These are phyloP conservation scores for Pythium aquatile DNA, from an alignment of 352 stramenopile genomes.

Conservation along the genomic window DNA sequence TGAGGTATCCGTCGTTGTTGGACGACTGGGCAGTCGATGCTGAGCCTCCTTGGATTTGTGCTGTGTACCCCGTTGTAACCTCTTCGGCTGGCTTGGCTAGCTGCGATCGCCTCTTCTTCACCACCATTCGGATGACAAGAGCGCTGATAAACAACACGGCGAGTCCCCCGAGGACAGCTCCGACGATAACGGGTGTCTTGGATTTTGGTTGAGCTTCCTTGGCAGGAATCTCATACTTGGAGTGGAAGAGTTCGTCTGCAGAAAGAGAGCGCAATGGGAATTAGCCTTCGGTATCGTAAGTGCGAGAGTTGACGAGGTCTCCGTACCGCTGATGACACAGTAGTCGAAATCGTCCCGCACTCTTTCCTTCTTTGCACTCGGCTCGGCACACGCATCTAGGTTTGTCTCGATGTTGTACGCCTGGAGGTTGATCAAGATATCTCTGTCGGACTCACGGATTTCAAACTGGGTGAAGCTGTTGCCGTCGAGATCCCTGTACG, in stretches of 20 bases:
- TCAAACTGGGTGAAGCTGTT: constrained; percentile 1
- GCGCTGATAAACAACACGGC: not conserved
- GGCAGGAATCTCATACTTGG: not conserved
- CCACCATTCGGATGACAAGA: not conserved
- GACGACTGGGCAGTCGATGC: not conserved
- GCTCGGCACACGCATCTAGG: not conserved
- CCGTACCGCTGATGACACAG: not conserved
- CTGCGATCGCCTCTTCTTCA: not conserved
- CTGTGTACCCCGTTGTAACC: not conserved
- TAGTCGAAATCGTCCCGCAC: not conserved
- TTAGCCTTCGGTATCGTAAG: not conserved
- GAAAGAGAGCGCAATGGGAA: not conserved
- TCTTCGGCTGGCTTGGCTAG: not conserved
- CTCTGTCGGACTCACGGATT: not conserved
- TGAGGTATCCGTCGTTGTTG: constrained; percentile 18
- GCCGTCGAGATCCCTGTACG: not conserved
- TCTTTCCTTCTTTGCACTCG: not conserved
- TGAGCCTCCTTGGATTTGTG: constrained; percentile 1
- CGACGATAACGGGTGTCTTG: not conserved
- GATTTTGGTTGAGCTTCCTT: not conserved
- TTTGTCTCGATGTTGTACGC: not conserved
- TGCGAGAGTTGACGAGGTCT: not conserved
- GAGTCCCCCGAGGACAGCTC: not conserved
- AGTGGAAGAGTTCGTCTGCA: not conserved
- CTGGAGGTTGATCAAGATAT: not conserved